Percentiles rank a stretch among this genome's conserved stretches.
These are phyloP conservation scores for Chamaecyparis obtusa DNA, from an alignment of 75 land plant species.

Conservation along the genomic window DNA sequence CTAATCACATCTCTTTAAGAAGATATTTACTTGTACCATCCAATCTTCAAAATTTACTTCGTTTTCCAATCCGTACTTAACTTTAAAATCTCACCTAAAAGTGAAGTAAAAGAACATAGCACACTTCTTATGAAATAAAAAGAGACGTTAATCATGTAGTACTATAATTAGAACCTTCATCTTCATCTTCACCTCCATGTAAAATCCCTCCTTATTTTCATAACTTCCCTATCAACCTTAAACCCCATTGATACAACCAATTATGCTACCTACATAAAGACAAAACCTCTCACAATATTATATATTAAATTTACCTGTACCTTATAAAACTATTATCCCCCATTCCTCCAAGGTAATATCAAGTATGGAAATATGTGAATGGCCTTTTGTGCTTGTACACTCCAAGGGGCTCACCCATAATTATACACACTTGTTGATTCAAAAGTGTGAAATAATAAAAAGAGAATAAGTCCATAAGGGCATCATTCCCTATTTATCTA, in stretches of 20 bases:
- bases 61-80: no score
- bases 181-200: no score
- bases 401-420: background rate
- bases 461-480: background rate
- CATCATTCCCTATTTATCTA: conserved; percentile 7
- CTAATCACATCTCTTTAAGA: no score
- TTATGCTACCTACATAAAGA: background rate
- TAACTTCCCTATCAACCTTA: background rate
- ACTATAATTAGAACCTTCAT: no score
- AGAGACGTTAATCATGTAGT: no score
- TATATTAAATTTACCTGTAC: background rate
- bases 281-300: background rate
- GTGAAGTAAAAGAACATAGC: no score
- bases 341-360: background rate
- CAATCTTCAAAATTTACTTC: no score
- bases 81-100: no score
- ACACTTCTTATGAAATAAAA: no score
- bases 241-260: background rate
- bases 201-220: background rate
- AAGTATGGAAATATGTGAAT: background rate
- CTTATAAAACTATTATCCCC: background rate
- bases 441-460: background rate
- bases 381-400: background rate
- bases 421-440: background rate
- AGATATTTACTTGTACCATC: no score